Percentiles rank a stretch among this genome's conserved stretches.
phyloP scores from a whole-genome alignment of 345 rosid genomes.

The Kandelia obovata region DNA sequence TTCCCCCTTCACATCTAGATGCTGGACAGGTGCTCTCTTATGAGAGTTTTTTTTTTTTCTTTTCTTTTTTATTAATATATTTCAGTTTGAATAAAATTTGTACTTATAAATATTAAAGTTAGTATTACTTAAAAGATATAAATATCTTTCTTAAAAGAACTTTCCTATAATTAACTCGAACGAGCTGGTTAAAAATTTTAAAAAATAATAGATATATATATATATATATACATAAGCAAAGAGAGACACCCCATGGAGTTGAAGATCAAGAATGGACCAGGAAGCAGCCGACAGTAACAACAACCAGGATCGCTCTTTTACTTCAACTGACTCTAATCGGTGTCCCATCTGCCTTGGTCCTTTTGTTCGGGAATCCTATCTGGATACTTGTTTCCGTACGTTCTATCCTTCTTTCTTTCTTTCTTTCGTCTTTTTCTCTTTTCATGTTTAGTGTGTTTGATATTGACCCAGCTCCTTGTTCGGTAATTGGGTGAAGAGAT shows the following conservation, averaged over 20 bases:
- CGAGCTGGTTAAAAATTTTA: too few relatives aligned
- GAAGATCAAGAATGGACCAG: conserved; percentile 7
- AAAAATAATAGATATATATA: too few relatives aligned
- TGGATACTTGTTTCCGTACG: conserved; percentile 83
- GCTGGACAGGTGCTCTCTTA: too few relatives aligned
- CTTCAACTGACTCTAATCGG: conserved; percentile 34
- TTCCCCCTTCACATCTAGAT: too few relatives aligned
- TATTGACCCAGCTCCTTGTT: background rate
- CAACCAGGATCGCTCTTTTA: conserved; percentile 7
- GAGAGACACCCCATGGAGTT: background rate
- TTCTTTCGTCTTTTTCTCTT: background rate
- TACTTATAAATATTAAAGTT: too few relatives aligned
- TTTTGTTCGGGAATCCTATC: conserved; percentile 55
- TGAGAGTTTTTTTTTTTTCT: too few relatives aligned
- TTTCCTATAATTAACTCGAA: too few relatives aligned
- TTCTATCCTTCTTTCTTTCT: conserved; percentile 17
- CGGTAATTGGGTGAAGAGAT: background rate
- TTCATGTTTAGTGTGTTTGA: background rate
- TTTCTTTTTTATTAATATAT: too few relatives aligned
- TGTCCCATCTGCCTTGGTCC: conserved; percentile 83
- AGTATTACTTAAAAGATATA: too few relatives aligned
- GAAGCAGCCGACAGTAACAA: background rate
- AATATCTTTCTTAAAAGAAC: too few relatives aligned
- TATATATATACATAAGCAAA: too few relatives aligned
- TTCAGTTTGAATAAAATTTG: too few relatives aligned